A percentile compares a stretch with the other conserved stretches of the same genome.
phyloP scores from a whole-genome alignment of 2,329 filamentous ascomycete genomes.

The Colletotrichum echinochloae region DNA sequence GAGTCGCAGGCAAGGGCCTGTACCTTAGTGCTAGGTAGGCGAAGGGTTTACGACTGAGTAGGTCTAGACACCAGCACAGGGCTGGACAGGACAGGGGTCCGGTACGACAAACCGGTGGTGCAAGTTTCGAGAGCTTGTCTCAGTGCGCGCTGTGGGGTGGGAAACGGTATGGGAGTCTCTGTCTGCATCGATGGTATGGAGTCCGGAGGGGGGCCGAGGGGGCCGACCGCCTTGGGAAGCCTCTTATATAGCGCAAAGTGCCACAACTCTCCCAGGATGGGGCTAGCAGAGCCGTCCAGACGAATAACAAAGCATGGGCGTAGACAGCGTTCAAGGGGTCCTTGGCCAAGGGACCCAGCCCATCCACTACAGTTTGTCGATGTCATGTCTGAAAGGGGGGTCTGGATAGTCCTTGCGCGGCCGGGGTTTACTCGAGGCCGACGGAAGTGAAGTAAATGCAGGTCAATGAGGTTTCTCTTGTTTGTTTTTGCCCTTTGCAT shows the following conservation, averaged over 20 bases:
- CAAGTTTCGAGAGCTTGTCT: slow-evolving; percentile 32
- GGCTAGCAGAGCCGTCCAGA: slow-evolving; percentile 11
- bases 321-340: slow-evolving; percentile 6
- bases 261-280: background rate
- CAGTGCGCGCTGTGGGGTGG: slow-evolving; percentile 16
- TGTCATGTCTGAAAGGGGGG: background rate
- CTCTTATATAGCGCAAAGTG: slow-evolving; percentile 1
- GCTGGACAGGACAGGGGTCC: slow-evolving; percentile 20
- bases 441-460: background rate
- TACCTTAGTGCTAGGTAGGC: background rate
- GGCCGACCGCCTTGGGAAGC: background rate
- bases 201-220: background rate
- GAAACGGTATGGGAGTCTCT: slow-evolving; percentile 14
- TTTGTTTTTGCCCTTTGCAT: background rate
- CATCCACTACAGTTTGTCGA: background rate
- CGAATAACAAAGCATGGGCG: slow-evolving; percentile 1
- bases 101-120: slow-evolving; percentile 28
- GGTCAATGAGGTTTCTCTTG: background rate
- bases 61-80: slow-evolving; percentile 1
- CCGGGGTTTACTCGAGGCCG: background rate
- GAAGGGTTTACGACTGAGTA: no score
- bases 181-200: background rate
- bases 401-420: slow-evolving; percentile 8
- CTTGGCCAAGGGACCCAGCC: slow-evolving; percentile 4
- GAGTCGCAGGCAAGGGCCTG: slow-evolving; percentile 11